These are phyloP conservation scores for Leucosporidium creatinivorum DNA, from an alignment of 768 basidiomycete genomes.

Conservation along the genomic window DNA sequence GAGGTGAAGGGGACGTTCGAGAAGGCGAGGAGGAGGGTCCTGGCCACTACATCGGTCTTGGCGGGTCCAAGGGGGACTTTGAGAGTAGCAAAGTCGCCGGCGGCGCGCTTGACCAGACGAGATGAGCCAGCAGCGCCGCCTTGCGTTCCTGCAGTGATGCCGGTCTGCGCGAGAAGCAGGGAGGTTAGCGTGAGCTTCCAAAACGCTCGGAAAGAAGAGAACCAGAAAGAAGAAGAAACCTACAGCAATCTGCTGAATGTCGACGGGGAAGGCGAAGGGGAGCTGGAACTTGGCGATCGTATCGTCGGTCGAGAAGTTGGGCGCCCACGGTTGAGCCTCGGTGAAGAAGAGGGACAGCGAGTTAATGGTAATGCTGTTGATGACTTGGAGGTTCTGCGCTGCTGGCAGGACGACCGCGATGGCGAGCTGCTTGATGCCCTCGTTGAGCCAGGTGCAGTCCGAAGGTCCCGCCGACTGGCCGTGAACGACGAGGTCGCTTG, in stretches of 20 bases:
- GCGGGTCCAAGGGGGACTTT: constrained; percentile 54
- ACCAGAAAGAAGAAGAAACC: background rate
- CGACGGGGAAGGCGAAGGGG: constrained; percentile 60
- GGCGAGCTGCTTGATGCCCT: constrained; percentile 58
- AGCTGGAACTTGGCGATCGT: constrained; percentile 60
- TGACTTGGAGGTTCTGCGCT: constrained; percentile 49
- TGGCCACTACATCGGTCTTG: constrained; percentile 56
- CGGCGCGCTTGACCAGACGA: constrained; percentile 4
- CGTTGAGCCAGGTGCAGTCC: constrained; percentile 60
- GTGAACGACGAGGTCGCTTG: constrained; percentile 14
- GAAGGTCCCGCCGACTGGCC: constrained; percentile 41
- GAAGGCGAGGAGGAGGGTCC: constrained; percentile 59
- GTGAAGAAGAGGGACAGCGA: constrained; percentile 52
- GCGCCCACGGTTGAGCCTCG: constrained; percentile 52
- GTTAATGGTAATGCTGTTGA: constrained; percentile 58
- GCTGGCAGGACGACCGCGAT: constrained; percentile 57
- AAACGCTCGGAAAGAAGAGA: too few species aligned
- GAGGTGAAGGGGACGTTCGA: constrained; percentile 53
- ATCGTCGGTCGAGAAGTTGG: constrained; percentile 54
- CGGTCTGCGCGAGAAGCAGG: constrained; percentile 54
- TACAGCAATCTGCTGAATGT: constrained; percentile 55
- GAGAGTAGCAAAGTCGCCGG: constrained; percentile 55
- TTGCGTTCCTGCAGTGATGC: constrained; percentile 37
- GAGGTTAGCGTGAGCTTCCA: constrained; percentile 32
- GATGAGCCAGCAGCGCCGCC: background rate